Base-by-base conservation (phyloP, 1,284 basidiomycete genomes). In the Ustilago lituana region DNA sequence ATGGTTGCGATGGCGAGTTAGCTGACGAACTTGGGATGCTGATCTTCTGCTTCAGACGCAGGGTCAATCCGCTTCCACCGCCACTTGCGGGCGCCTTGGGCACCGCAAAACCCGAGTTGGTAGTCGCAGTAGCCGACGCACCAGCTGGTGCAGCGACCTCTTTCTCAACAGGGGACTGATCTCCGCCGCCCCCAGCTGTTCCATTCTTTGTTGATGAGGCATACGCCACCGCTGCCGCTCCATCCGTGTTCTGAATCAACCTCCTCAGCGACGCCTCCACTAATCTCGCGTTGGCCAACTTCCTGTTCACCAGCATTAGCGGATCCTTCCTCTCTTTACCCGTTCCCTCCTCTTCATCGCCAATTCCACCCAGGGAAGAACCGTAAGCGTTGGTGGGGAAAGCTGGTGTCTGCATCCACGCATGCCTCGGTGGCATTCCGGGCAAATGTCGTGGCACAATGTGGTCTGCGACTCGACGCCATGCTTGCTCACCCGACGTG, bases 281-380 rank as follows among this genome's bases (percentile, higher is more conserved):
- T n/a, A 77, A 47, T 27, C 74, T 65, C 2, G 74, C 72, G 32
- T 77, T 77, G 9, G 73, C 74, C 35, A 77, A 45, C 51, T 77
- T 77, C 10, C 74, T 54, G 39, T 77, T 74, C 19, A 77, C 68
- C 19, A 74, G 53, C 55, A 70, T 56, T n/a, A 74, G 38, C 29
- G 67, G 67, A 22, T 70, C 49, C 20, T 40, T 70, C 23, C 31
- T 61, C 9, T 8, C 40, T 20, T 37, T 48, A 15, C 45, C 54
- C 26, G 48, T 22, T 15, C 36, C 49, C 11, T 49, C 49, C 22
- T 60, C 48, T 2, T 45, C 39, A 12, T 53, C 58, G 1, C 47
- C 62, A 4, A 3, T 36, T n/a, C 47, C 49, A 27, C 54, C 44
- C 1, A 62, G 27, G 27, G 46, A 54, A 14, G 59, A 41, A 5